Conservation (phyloP, 2,329 filamentous ascomycete species). For the Lecanicillium sp. region DNA sequence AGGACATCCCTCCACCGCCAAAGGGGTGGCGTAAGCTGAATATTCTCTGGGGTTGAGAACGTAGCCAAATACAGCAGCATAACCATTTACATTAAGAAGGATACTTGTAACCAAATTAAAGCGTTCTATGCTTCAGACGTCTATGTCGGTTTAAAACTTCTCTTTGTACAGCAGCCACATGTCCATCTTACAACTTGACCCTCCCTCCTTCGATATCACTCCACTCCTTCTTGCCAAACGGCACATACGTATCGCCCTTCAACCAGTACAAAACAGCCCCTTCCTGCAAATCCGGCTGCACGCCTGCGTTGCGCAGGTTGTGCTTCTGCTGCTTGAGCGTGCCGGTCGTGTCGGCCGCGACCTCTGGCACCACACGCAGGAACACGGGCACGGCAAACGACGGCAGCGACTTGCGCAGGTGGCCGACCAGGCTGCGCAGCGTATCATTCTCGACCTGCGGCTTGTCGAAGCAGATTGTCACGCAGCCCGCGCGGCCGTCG, state of each 20-base stretch:
- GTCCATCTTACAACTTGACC: constrained; percentile 54
- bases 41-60: constrained; percentile 13
- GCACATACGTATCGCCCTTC: constrained; percentile 55
- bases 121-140: too few relatives aligned
- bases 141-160: too few relatives aligned
- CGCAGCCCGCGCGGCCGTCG: constrained; percentile 81
- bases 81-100: too few relatives aligned
- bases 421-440: constrained; percentile 52
- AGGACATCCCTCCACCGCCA: constrained; percentile 3
- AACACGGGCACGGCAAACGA: constrained; percentile 73
- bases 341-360: constrained; percentile 59
- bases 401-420: constrained; percentile 53
- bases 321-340: constrained; percentile 88
- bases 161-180: too few relatives aligned
- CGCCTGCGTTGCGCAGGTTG: constrained; percentile 61
- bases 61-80: too few relatives aligned
- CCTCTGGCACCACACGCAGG: constrained; percentile 54
- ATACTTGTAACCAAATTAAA: too few relatives aligned
- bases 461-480: constrained; percentile 52
- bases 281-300: constrained; percentile 44
- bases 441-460: constrained; percentile 30
- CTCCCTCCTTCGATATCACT: constrained; percentile 54
- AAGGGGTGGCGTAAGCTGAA: constrained; percentile 13
- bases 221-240: constrained; percentile 64
- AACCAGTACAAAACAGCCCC: constrained; percentile 55